These are phyloP conservation scores for Pyrus hybrid DNA, from an alignment of 331 rosid genomes.

Conservation along the genomic window DNA sequence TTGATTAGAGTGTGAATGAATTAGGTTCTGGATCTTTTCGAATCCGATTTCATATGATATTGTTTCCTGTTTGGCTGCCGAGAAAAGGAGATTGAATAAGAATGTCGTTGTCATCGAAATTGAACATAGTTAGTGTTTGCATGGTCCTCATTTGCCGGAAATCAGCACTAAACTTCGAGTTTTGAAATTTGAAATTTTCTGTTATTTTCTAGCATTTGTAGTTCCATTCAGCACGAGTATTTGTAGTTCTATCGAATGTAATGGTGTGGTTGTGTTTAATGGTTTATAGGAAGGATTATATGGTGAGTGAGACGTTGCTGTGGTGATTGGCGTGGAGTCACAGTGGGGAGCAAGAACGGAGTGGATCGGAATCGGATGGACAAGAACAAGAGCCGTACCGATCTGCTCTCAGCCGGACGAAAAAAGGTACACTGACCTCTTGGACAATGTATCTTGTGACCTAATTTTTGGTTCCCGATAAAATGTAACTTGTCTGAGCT, in stretches of 20 bases:
- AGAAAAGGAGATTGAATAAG: neutral
- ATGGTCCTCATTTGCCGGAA: neutral
- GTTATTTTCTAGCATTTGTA: neutral
- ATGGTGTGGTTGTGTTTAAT: neutral
- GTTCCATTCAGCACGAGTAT: neutral
- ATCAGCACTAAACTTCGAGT: neutral
- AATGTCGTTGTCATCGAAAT: neutral
- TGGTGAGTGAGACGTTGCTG: constrained; percentile 20
- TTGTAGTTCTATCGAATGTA: neutral
- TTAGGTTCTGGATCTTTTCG: neutral
- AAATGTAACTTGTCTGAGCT: neutral
- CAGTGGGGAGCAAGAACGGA: constrained; percentile 41
- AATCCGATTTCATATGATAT: neutral
- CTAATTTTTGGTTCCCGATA: neutral
- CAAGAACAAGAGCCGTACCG: constrained; percentile 82
- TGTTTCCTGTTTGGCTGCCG: neutral
- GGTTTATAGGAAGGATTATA: constrained; percentile 30
- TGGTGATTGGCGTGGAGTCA: constrained; percentile 21
- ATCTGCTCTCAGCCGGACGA: constrained; percentile 87
- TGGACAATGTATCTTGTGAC: neutral
- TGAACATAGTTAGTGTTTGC: neutral
- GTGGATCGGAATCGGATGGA: constrained; percentile 89
- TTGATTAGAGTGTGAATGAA: neutral
- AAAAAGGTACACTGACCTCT: constrained; percentile 44
- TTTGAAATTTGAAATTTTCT: neutral